Evolutionary conservation across 768 basidiomycete genomes (phyloP).

Genomic region (Cystobasidium onofrii): DNA sequence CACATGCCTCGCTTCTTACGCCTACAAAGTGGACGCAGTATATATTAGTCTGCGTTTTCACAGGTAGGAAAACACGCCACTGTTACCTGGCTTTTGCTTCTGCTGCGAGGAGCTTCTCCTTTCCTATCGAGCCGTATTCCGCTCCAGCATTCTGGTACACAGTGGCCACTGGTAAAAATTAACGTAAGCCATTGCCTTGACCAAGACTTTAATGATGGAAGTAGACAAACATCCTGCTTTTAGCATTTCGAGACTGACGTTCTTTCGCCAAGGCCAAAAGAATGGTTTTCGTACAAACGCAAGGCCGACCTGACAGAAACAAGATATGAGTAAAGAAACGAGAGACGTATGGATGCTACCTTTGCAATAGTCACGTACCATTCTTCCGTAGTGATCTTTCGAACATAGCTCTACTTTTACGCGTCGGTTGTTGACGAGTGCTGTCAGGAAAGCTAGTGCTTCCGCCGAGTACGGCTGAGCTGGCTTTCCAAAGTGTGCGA

Average conservation of each 20-base stretch:
- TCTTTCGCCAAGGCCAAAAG: conserved; percentile 53
- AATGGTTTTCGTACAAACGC: conserved; percentile 43
- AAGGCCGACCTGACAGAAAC: conserved; percentile 23
- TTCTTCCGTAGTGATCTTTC: conserved; percentile 74
- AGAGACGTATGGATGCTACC: no score
- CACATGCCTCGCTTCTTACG: conserved; percentile 65
- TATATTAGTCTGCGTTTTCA: background rate
- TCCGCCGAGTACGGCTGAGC: conserved; percentile 69
- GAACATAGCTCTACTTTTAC: conserved; percentile 65
- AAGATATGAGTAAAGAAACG: no score
- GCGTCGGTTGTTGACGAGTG: conserved; percentile 53
- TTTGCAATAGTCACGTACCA: conserved; percentile 52
- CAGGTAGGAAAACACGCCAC: no score
- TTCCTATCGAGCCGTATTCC: conserved; percentile 63
- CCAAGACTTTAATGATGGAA: conserved; percentile 36
- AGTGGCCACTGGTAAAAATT: conserved; percentile 47
- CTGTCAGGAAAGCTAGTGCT: conserved; percentile 63
- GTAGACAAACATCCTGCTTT: conserved; percentile 53
- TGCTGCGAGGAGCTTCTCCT: conserved; percentile 52
- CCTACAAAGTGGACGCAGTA: conserved; percentile 47
- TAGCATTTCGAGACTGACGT: conserved; percentile 65
- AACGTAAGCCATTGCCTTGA: background rate
- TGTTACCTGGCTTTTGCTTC: conserved; percentile 69
- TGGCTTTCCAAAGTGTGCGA: conserved; percentile 72
- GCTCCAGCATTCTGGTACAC: conserved; percentile 71